A percentile compares a stretch with the other conserved stretches of the same genome.
These are phyloP conservation scores for Fusarium citri DNA, from an alignment of 2,329 filamentous ascomycete species.

Conservation along the genomic window DNA sequence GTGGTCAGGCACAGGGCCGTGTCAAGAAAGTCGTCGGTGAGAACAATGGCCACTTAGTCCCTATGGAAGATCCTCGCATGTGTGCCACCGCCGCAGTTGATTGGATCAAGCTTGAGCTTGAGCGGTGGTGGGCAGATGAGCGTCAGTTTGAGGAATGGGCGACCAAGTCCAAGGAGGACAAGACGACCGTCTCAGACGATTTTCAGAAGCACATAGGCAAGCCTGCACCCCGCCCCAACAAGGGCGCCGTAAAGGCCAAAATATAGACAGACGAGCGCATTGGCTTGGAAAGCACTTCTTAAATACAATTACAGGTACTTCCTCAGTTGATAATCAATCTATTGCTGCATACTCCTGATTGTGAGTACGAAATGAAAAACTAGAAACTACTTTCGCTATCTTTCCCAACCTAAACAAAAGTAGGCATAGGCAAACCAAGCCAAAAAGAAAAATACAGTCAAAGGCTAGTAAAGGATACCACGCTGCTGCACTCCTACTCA, in stretches of 20 bases:
- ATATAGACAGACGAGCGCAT: slow-evolving; percentile 36
- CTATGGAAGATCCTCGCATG: slow-evolving; percentile 79
- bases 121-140: slow-evolving; percentile 68
- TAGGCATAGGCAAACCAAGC: background rate
- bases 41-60: slow-evolving; percentile 80
- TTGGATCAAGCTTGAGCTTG: slow-evolving; percentile 69
- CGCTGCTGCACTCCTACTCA: background rate
- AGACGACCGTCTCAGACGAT: slow-evolving; percentile 62
- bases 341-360: background rate
- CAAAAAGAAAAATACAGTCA: background rate
- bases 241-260: slow-evolving; percentile 46
- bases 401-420: background rate
- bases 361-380: background rate
- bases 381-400: background rate
- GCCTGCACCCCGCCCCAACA: slow-evolving; percentile 27
- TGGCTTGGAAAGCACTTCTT: background rate
- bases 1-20: slow-evolving; percentile 70
- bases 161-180: slow-evolving; percentile 61
- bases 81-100: slow-evolving; percentile 70
- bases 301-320: background rate
- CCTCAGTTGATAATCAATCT: background rate
- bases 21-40: slow-evolving; percentile 75
- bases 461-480: background rate
- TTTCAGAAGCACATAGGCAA: slow-evolving; percentile 65
- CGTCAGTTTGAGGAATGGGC: slow-evolving; percentile 67